Base-by-base conservation (phyloP, 495 filamentous ascomycete species). In the Entonaema liquescens region DNA sequence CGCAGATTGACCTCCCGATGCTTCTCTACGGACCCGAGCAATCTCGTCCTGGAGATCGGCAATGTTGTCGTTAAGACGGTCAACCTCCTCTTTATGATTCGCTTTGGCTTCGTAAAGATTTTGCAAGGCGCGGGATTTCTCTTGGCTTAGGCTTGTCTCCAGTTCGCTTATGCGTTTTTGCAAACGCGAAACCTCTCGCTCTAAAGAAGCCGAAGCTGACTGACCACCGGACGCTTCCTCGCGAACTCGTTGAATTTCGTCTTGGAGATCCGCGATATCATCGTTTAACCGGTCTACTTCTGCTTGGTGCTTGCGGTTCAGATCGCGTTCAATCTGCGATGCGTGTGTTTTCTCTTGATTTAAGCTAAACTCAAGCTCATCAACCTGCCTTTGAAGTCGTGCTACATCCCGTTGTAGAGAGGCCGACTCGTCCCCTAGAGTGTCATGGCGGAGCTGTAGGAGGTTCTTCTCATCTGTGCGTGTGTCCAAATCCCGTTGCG, bases 11-110 rank as follows among this genome's bases (percentile, higher is more conserved):
- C 77, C 70, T 77, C 80, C 68, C 74, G 74, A 68, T 76, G 82
- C 75, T 79, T 82, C 79, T 19, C 72, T 68, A 26, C 77, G 71
- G 40, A 82, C 38, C 0, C 79, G 69, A 62, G 80, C 78, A n/a
- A 93, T 83, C 61, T 93, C 89, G 35, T 87, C 88, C 40, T 90
- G 86, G 9, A 93, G 84, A 63, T 88, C 82, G 29, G 92, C 88
- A 31, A 93, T 86, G 59, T 93, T 86, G 57, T 89, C 86, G 59
- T 88, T 85, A 9, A 92, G 79, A 0, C 65, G 60, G 26, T 64
- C 62, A 31, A 69, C 65, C 42, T 72, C 69, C 15, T 50, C 60
- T 56, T 73, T 70, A n/a, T 73, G 70, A 29, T 69, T 73, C 5
- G 70, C 21, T 28, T 68, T 72, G 21, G 70, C 60, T 44, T 68